phyloP scores from a whole-genome alignment of 2,329 filamentous ascomycete species.

The Metarhizium robertsii region DNA sequence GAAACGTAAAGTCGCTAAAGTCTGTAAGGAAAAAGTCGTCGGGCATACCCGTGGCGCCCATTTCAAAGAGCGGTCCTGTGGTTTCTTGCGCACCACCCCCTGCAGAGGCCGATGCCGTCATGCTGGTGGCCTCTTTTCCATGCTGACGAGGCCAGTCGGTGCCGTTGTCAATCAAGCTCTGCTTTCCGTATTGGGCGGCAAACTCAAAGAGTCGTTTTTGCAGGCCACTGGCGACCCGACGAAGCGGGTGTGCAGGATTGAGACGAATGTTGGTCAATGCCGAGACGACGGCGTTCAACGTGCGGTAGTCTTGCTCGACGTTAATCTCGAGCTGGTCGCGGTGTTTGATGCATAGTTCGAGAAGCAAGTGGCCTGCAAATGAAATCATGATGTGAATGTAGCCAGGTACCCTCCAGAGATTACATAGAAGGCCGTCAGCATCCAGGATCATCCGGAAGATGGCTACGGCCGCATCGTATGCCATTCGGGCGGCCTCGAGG shows the following conservation, averaged over 20 bases:
- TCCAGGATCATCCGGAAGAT: conserved; percentile 3
- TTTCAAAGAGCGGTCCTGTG: not conserved
- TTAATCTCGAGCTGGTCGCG: conserved; percentile 1
- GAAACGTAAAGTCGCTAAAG: not conserved
- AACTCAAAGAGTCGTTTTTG: conserved; percentile 3
- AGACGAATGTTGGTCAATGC: not conserved
- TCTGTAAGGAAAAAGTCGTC: not conserved
- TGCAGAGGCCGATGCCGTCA: not conserved
- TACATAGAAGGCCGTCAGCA: not conserved
- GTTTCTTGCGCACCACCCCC: not conserved
- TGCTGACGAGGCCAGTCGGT: not conserved
- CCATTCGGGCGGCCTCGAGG: conserved; percentile 2
- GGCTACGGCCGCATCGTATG: not conserved
- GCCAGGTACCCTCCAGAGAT: conserved; percentile 1
- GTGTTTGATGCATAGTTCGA: conserved; percentile 3
- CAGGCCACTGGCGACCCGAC: not conserved
- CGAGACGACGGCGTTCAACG: not conserved
- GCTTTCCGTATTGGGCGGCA: conserved; percentile 2
- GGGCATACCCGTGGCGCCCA: not conserved
- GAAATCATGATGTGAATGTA: conserved; percentile 7
- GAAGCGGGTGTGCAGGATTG: not conserved
- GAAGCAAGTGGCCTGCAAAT: conserved; percentile 6
- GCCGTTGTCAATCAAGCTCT: not conserved
- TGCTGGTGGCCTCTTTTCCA: not conserved
- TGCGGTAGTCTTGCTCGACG: conserved; percentile 3